Conservation (phyloP, 228 moss, liverwort and hornwort genomes). For the Sphagnum fallax region DNA sequence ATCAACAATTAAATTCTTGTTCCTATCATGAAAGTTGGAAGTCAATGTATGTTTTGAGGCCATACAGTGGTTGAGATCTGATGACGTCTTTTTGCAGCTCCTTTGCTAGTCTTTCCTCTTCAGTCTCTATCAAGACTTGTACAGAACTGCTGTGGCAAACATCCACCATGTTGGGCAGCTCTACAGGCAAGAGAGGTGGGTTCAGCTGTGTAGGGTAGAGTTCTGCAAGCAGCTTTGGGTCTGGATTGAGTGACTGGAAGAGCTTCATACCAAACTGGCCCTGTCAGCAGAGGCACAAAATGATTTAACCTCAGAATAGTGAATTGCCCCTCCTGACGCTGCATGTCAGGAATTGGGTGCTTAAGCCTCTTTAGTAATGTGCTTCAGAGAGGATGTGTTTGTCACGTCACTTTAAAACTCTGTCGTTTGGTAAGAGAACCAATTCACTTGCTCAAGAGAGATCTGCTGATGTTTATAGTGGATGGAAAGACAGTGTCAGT, state of each 20-base stretch:
- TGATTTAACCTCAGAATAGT: no score
- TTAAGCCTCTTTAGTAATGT: no score
- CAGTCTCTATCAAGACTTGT: neutral
- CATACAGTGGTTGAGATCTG: slow-evolving; percentile 11
- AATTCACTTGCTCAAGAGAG: no score
- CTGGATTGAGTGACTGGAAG: slow-evolving; percentile 26
- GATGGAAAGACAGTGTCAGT: neutral
- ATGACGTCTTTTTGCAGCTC: slow-evolving; percentile 1
- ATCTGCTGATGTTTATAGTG: no score
- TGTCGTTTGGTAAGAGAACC: no score
- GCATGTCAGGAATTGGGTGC: no score
- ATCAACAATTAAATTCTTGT: no score
- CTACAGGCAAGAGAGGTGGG: slow-evolving; percentile 6
- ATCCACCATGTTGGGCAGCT: neutral
- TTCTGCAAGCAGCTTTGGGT: slow-evolving; percentile 25
- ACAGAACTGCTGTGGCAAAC: neutral
- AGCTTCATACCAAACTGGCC: slow-evolving; percentile 17
- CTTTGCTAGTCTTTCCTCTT: slow-evolving; percentile 2
- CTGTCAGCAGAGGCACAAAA: neutral
- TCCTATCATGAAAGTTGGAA: neutral
- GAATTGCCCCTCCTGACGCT: no score
- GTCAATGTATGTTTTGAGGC: neutral
- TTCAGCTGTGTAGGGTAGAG: slow-evolving; percentile 22
- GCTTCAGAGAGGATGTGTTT: no score
- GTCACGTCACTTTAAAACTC: no score